These are phyloP conservation scores for Fraxinus americana DNA, from an alignment of 257 asterid species.

Conservation along the genomic window DNA sequence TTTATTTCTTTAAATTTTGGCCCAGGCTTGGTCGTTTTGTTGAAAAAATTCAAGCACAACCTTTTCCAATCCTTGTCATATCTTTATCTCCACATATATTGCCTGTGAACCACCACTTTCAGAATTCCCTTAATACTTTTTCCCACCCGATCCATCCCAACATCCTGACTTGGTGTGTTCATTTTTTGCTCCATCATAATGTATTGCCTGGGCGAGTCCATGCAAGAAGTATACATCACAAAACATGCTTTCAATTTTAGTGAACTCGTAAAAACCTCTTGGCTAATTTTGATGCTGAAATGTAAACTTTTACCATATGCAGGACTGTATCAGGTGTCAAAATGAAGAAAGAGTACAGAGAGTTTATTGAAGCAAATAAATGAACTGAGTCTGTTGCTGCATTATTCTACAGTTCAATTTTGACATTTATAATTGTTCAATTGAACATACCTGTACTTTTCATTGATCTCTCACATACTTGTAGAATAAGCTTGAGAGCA, in stretches of 20 bases:
- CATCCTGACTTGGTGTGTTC: background rate
- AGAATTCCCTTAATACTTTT: background rate
- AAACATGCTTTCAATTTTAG: background rate
- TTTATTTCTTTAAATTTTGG: too few species aligned
- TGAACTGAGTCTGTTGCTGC: conserved; percentile 30
- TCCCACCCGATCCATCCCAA: background rate
- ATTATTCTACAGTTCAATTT: conserved; percentile 43
- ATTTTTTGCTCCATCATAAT: background rate
- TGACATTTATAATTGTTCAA: conserved; percentile 38
- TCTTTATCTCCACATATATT: background rate
- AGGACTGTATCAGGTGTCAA: conserved; percentile 91
- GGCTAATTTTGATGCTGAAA: background rate
- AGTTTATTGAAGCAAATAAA: conserved; percentile 70
- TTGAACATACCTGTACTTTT: conserved; percentile 23
- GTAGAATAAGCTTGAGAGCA: background rate
- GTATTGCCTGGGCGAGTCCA: too few species aligned
- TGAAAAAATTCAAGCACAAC: background rate
- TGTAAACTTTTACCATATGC: conserved; percentile 33
- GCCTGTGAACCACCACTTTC: too few species aligned
- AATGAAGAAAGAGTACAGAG: conserved; percentile 94
- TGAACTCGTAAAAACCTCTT: background rate
- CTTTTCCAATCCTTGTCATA: background rate
- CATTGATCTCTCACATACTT: too few species aligned
- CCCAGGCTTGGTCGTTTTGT: background rate
- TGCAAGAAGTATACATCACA: background rate